A percentile compares a stretch with the other conserved stretches of the same genome.
phyloP scores from a whole-genome alignment of 257 asterid genomes.

The Capsicum rhomboideum region DNA sequence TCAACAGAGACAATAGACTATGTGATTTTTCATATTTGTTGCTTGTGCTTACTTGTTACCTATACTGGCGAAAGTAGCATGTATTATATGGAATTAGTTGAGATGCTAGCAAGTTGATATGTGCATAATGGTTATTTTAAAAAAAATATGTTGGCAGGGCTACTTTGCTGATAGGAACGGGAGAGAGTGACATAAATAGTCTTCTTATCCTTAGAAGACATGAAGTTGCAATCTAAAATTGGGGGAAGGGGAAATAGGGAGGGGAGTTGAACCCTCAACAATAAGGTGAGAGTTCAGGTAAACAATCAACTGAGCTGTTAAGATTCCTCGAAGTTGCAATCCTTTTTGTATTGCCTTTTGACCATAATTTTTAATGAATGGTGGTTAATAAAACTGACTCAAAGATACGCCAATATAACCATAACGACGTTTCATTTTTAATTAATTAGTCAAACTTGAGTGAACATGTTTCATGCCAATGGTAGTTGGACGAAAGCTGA shows the following conservation, averaged over 20 bases:
- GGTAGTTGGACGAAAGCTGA: background rate
- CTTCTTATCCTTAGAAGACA: background rate
- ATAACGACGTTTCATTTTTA: background rate
- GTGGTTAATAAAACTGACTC: background rate
- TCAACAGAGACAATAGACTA: too few species aligned
- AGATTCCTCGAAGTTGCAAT: background rate
- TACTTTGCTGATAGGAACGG: background rate
- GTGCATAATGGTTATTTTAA: too few species aligned
- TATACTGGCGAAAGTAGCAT: too few species aligned
- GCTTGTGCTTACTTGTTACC: too few species aligned
- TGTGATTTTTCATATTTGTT: too few species aligned
- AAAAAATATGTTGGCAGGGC: too few species aligned
- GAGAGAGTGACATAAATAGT: background rate
- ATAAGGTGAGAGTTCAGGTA: too few species aligned
- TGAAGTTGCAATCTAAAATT: background rate
- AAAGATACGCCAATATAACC: background rate
- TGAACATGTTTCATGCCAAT: background rate
- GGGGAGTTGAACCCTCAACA: too few species aligned
- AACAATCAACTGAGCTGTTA: too few species aligned
- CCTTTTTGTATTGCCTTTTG: background rate
- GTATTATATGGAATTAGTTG: too few species aligned
- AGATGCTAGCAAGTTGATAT: too few species aligned
- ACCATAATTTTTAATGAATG: background rate
- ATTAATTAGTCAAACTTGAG: background rate
- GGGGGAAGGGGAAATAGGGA: too few species aligned